A percentile compares a stretch with the other conserved stretches of the same genome.
These are phyloP conservation scores for Nicotiana knightiana DNA, from an alignment of 257 asterid species.

Conservation along the genomic window DNA sequence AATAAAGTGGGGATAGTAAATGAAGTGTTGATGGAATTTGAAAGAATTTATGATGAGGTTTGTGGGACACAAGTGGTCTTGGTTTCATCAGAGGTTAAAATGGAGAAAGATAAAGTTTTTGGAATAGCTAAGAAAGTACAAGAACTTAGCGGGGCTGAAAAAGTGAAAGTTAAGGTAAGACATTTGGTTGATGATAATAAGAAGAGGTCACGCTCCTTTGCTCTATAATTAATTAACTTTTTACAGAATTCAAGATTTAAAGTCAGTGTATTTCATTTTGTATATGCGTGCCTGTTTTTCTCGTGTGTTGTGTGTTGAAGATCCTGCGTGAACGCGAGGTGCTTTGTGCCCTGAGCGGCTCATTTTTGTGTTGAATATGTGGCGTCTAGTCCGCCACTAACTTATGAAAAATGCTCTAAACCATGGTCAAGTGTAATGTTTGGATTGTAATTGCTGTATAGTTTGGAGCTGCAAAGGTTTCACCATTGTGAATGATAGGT, in stretches of 20 bases:
- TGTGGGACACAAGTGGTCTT: conserved; percentile 26
- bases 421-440: too few relatives aligned
- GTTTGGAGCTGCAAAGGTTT: not conserved
- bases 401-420: too few relatives aligned
- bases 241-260: too few relatives aligned
- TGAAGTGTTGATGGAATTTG: conserved; percentile 40
- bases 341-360: too few relatives aligned
- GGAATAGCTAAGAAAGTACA: conserved; percentile 32
- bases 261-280: too few relatives aligned
- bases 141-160: conserved; percentile 35
- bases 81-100: conserved; percentile 23
- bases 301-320: too few relatives aligned
- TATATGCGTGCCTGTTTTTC: too few relatives aligned
- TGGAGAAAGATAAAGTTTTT: conserved; percentile 20
- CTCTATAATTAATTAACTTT: not conserved
- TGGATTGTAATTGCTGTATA: too few relatives aligned
- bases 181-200: conserved; percentile 6
- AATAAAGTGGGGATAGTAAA: conserved; percentile 22
- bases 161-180: conserved; percentile 31
- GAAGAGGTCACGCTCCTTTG: not conserved
- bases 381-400: too few relatives aligned
- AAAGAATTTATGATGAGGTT: conserved; percentile 39
- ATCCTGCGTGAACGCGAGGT: too few relatives aligned
- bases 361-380: too few relatives aligned
- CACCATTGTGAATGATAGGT: not conserved